These are phyloP conservation scores for Rhizophagus prolifer DNA, from an alignment of 192 early-diverging fungal species.

Conservation along the genomic window DNA sequence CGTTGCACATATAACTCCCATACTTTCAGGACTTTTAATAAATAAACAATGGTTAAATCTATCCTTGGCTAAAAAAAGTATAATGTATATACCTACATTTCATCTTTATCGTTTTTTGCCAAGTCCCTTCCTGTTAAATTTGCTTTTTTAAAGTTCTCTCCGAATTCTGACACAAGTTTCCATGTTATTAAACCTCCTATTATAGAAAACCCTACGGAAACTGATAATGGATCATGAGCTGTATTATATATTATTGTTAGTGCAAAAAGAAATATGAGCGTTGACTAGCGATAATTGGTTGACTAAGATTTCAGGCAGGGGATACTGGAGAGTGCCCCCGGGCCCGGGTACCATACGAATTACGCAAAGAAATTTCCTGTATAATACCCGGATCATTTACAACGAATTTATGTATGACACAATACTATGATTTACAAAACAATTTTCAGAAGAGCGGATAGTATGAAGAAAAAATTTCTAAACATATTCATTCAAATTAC, in stretches of 20 bases:
- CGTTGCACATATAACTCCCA: constrained; percentile 87
- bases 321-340: no score
- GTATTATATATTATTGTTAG: constrained; percentile 57
- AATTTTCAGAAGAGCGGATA: no score
- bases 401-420: no score
- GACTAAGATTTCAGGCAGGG: no score
- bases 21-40: constrained; percentile 76
- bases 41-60: not conserved
- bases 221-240: constrained; percentile 71
- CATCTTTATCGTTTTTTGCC: constrained; percentile 61
- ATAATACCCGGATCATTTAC: no score
- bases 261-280: constrained; percentile 18
- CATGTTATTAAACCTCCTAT: constrained; percentile 74
- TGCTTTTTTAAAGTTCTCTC: constrained; percentile 70
- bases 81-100: constrained; percentile 51
- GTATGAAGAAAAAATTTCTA: no score
- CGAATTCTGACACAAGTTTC: constrained; percentile 64
- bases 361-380: no score
- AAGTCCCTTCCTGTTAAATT: constrained; percentile 80
- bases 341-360: no score
- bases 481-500: no score
- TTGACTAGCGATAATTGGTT: no score
- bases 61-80: not conserved
- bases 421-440: no score
- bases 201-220: constrained; percentile 66